Base-by-base conservation (phyloP, 257 asterid genomes). In the Fraxinus cuspidata region DNA sequence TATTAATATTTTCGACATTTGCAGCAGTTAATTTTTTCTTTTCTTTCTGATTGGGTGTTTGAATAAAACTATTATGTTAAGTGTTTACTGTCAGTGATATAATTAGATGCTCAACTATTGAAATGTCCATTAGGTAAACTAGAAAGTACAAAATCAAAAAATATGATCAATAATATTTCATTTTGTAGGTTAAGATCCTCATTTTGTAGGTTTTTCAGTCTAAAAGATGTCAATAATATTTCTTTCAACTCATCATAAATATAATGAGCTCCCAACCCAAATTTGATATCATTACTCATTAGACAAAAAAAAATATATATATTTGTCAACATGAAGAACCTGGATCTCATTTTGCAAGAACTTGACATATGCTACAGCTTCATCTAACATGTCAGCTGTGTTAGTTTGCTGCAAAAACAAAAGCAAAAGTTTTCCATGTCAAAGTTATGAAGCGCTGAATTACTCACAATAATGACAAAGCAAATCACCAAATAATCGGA, bases 351-450 rank as follows among this genome's bases (percentile, higher is more conserved):
- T 89, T 87, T 94, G 97, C 34, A 92, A 92, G 83, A 84, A 83
- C 82, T 90, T 92, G 76, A 92, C 98, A 75, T 94, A 94, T 73
- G 89, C 90, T 29, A 92, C 97, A 44, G 97, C 98, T 82, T 94
- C 98, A 12, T 94, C 98, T 79, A 94, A 90, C 98, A 92, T 92
- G 91, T 94, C 97, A n/a, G 97, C 94, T 0, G 98, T 94, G 89
- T 92, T 94, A 2, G 97, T 94, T 94, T 91, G 97, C 97, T 94
- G 94, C 89, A 79, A 44, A 40, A 70, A 44, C 28, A 83, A 78
- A 83, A 78, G 65, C 65, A 77, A 78, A 70, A 81, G 44, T 37
- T 76, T 32, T 49, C 71, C 42, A 25, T 42, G 3, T 38, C 38
- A 73, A 42, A 73, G 16, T 72, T 71, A 27, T 32, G 11, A 73